Conservation (phyloP, 106 monocot species). For the Dendrobium chrysotoxum region DNA sequence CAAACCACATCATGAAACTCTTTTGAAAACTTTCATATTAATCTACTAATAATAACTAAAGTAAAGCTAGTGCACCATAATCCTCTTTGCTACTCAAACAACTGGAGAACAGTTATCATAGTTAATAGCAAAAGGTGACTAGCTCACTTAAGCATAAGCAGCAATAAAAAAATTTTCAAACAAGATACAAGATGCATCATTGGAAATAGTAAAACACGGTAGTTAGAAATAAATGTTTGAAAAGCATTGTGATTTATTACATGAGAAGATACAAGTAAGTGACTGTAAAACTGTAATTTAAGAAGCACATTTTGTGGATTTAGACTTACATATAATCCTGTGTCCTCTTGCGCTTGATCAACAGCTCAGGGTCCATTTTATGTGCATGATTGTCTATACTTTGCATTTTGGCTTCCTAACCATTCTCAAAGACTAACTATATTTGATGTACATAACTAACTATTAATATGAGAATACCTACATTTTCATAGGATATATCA, state of each 20-base stretch:
- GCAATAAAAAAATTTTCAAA: neutral
- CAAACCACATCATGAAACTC: neutral
- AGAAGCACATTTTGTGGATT: neutral
- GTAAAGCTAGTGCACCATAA: neutral
- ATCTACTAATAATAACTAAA: neutral
- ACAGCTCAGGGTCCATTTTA: conserved; percentile 8
- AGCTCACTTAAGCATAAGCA: neutral
- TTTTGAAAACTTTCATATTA: neutral
- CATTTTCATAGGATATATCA: too few species aligned
- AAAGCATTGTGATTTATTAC: neutral
- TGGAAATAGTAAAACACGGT: neutral
- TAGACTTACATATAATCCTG: conserved; percentile 7
- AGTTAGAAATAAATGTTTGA: neutral
- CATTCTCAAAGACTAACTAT: too few species aligned
- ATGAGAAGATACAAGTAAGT: neutral
- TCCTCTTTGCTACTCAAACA: neutral
- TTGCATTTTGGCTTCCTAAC: conserved; percentile 6
- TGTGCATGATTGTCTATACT: neutral
- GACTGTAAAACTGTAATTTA: neutral
- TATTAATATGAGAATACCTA: too few species aligned
- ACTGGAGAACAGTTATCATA: neutral
- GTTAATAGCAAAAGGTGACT: neutral
- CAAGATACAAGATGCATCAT: neutral
- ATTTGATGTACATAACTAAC: too few species aligned
- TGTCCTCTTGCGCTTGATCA: neutral